Percentiles rank a stretch among this genome's conserved stretches.
Conservation (phyloP, 2,329 filamentous ascomycete genomes). For the Myriosclerotinia curreyana region DNA sequence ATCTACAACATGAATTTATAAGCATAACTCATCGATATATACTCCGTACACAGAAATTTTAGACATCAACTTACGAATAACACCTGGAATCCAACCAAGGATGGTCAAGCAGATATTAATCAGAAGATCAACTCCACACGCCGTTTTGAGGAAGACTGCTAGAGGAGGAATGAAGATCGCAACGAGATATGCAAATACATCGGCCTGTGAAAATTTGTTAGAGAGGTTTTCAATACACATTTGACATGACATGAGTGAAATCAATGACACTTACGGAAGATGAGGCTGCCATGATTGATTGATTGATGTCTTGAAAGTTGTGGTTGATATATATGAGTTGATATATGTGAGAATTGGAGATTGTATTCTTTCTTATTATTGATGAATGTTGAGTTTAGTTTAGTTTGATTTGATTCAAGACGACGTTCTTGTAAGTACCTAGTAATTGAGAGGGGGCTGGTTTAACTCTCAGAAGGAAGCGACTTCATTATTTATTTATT, state of each 20-base stretch:
- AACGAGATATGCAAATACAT: slow-evolving; percentile 35
- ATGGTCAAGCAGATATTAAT: slow-evolving; percentile 43
- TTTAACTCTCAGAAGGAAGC: background rate
- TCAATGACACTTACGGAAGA: slow-evolving; percentile 15
- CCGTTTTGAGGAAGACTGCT: slow-evolving; percentile 42
- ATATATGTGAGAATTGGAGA: background rate
- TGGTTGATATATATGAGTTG: background rate
- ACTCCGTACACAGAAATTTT: background rate
- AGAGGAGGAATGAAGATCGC: slow-evolving; percentile 36
- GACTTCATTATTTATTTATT: background rate
- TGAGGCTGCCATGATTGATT: slow-evolving; percentile 19
- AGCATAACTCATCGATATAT: background rate
- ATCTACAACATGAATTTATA: slow-evolving; percentile 26
- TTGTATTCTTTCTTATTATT: background rate
- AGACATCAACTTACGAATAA: slow-evolving; percentile 33
- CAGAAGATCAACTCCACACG: slow-evolving; percentile 42
- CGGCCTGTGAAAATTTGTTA: slow-evolving; percentile 26
- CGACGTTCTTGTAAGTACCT: background rate
- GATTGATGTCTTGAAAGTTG: background rate
- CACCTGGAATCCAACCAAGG: slow-evolving; percentile 40
- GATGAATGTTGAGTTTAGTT: background rate
- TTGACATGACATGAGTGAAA: background rate
- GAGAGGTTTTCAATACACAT: no score
- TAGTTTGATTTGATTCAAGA: background rate
- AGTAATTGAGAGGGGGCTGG: background rate